Evolutionary conservation across 768 basidiomycete genomes (phyloP), one percentile per base, ranked within the genome.

Genomic region (Cubamyces lactineus): DNA sequence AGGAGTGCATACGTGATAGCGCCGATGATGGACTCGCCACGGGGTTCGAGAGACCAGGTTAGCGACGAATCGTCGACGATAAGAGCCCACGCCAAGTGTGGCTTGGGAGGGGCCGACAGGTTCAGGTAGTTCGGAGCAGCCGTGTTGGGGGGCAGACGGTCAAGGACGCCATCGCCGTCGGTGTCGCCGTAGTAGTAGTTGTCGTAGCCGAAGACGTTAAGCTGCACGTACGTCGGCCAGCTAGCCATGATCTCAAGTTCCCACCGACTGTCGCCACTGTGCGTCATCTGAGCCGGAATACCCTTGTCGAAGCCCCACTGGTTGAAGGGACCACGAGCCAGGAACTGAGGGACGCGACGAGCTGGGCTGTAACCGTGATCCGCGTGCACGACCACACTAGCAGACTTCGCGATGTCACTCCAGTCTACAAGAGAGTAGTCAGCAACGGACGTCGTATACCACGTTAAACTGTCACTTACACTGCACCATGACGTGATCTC

Each of bases 141-240:
- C 5, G 86, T 85, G 74, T 96, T 96, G 21, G 95, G 95, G 13
- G 95, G 92, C 7, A 96, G 84, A 57, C 95, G 92, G 69, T 96
- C 95, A 68, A 97, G 79, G 53, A 95, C 78, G 52, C 92, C 92
- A 69, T 97, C 95, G 28, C 81, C 86, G 70, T 97, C 95, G 13
- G 84, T 77, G 69, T 97, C 95, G 61, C 95, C 95, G 67, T 96
- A 96, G 78, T 89, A 97, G 78, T 85, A 97, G 68, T 96, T 86
- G 71, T 96, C 94, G 73, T 86, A 95, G 59, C 86, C 89, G 80
- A 87, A 96, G 54, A 96, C 88, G 75, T 96, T 96, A 57, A 96
- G 80, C 73, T 97, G 92, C 30, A 96, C 78, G 67, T 86, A 94
- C 1, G 91, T 88, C 5, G 95, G 95, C 95, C 95, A 97, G 12